These are phyloP conservation scores for Populus euphratica DNA, from an alignment of 345 rosid species.

Conservation along the genomic window DNA sequence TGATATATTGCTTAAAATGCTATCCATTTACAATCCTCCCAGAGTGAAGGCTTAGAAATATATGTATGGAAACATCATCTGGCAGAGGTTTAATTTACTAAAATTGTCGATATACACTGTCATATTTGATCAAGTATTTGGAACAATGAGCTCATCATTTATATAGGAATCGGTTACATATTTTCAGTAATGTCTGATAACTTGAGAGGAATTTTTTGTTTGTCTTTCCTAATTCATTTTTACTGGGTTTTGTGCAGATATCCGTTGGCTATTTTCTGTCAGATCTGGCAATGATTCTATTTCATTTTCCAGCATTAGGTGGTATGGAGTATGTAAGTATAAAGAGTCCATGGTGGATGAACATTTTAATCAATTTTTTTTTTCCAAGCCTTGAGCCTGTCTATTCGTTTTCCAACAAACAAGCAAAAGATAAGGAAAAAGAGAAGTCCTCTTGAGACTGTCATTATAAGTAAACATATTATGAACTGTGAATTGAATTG, in stretches of 20 bases:
- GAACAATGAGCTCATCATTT: neutral
- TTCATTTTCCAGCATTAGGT: constrained; percentile 73
- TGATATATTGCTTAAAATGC: too few species aligned
- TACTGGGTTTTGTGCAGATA: constrained; percentile 36
- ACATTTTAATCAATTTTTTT: neutral
- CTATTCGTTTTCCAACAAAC: neutral
- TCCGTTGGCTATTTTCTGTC: constrained; percentile 78
- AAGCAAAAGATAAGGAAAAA: neutral
- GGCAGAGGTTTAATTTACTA: too few species aligned
- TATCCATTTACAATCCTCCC: too few species aligned
- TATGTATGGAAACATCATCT: too few species aligned
- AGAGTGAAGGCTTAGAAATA: too few species aligned
- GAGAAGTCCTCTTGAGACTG: neutral
- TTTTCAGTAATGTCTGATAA: neutral
- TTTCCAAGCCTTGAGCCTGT: neutral
- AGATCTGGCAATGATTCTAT: constrained; percentile 71
- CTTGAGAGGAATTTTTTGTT: neutral
- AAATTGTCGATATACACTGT: too few species aligned
- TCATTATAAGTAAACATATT: neutral
- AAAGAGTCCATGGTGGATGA: neutral
- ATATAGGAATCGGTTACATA: neutral
- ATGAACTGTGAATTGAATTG: neutral
- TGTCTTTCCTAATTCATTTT: neutral
- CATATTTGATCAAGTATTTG: too few species aligned
- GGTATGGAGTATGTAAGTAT: constrained; percentile 75